Base-by-base conservation (phyloP, 371 early-diverging fungal genomes). In the Syncephalastrum monosporum region DNA sequence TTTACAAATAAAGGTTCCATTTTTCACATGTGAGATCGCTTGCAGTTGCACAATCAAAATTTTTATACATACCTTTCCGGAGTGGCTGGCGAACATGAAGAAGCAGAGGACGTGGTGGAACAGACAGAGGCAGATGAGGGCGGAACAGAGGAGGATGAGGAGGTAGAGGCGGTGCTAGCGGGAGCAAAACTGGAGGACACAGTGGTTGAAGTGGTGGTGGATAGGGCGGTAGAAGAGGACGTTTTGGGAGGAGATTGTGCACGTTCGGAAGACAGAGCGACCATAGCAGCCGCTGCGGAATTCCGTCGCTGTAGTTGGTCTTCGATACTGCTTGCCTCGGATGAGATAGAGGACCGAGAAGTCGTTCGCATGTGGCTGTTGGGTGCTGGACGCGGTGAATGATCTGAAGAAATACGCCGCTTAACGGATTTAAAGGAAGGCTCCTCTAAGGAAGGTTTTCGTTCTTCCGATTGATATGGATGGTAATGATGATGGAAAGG, bases 261-360 rank as follows among this genome's bases (percentile, higher is more conserved):
- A 27, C 47, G 46, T 8, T 54, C 50, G 41, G 53, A 43, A 50
- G 68, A 72, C 71, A 76, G 68, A 64, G 76, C 76, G 38, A 76
- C 65, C 76, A 76, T 76, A 53, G 76, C 76, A 56, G 69, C 71
- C n/a, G 76, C 76, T 42, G 76, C 76, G n/a, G 76, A 76, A 47
- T 76, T 64, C 7, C 75, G 59, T 45, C 75, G 69, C 60, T 71
- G 61, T 48, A 66, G 65, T 12, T 66, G 69, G 19, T 61, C 46
- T 29, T 47, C 56, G 38, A 47, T 46, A 19, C 29, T 51, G 7
- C 45, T 27, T 42, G 48, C 49, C 21, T 59, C 41, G 45, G 51
- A 44, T 44, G 41, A 21, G 17, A 16, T 24, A 12, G 24, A 33
- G 38, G 38, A 33, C 2, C 38, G 38, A 10, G 38, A 44, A 19